Evolutionary conservation across 441 rosid genomes (phyloP), one percentile per base, ranked within the genome.

Genomic region (Pelargonium citronellum): DNA sequence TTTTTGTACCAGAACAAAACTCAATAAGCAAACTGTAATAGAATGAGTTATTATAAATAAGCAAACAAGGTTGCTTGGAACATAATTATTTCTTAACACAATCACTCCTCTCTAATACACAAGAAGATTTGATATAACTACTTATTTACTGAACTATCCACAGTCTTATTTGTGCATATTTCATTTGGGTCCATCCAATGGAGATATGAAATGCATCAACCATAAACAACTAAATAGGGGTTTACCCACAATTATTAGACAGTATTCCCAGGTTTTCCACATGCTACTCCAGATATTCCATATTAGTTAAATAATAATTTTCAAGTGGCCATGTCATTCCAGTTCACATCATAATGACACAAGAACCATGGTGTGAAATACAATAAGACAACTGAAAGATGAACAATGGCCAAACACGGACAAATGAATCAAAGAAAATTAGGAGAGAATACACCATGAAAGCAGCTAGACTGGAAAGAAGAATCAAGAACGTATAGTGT

Each of bases 1-100:
- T 17, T 57, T 17, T 57, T 19, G 63, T 17, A 19, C 63, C 63
- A 57, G 19, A 57, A 57, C 30, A 57, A 19, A 57, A 57, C 63
- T 17, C 63, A 57, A 8, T 12, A 57, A 57, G 19, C 27, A 57
- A 19, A 19, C 19, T 16, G 19, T 16, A 55, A 20, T 5, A 51
- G 11, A 57, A 17, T 17, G 63, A 19, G 27, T 22, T 57, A 57
- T 19, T 57, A 11, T 11, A 13, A 57, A 17, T 8, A 17, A 57
- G 27, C 63, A 22, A 57, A 57, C 27, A 17, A 19, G 30, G 22
- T 57, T 57, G 27, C 63, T 24, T 57, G 20, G 27, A 17, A 12
- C 63, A 57, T 7, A 57, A 17, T 57, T 17, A 24, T 57, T 57
- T 17, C 63, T 19, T 46, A 9, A 46, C n/a, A 46, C 51, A 46